Percentiles rank a stretch among this genome's conserved stretches.
These are phyloP conservation scores for Penicillium nucicola DNA, from an alignment of 495 filamentous ascomycete species.

Conservation along the genomic window DNA sequence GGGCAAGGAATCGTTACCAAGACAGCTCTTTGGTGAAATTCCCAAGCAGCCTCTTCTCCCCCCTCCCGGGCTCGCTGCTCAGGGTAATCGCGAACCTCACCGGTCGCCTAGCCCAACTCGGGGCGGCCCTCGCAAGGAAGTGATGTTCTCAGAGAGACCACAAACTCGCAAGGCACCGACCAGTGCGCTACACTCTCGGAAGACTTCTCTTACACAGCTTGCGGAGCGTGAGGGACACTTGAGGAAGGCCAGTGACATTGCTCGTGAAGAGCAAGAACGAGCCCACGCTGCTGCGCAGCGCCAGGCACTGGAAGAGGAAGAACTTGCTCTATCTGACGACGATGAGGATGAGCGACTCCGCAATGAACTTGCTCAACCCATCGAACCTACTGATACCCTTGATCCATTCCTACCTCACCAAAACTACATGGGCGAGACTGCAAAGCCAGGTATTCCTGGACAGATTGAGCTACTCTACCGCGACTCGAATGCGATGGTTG, in stretches of 20 bases:
- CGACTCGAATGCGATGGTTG: constrained; percentile 95
- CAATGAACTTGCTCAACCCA: constrained; percentile 49
- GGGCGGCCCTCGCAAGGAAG: constrained; percentile 39
- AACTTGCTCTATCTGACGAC: constrained; percentile 50
- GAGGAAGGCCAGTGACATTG: constrained; percentile 20
- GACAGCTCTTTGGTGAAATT: constrained; percentile 66
- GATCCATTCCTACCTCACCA: constrained; percentile 67
- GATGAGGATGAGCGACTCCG: constrained; percentile 62
- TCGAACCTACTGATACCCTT: constrained; percentile 51
- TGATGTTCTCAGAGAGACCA: constrained; percentile 35
- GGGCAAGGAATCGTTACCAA: constrained; percentile 18
- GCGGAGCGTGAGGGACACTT: constrained; percentile 31
- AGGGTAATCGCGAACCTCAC: constrained; percentile 50
- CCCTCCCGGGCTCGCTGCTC: constrained; percentile 45
- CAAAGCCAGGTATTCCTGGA: constrained; percentile 61
- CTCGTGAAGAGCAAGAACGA: constrained; percentile 33
- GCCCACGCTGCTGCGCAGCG: constrained; percentile 20
- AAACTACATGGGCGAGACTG: constrained; percentile 59
- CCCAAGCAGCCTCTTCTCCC: constrained; percentile 52
- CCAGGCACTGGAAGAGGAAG: constrained; percentile 42
- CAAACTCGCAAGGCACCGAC: constrained; percentile 52
- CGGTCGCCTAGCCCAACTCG: constrained; percentile 80
- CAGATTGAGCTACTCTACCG: constrained; percentile 84
- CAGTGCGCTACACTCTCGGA: constrained; percentile 36
- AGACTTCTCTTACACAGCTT: constrained; percentile 35